Conservation (phyloP, 441 rosid species). For the Gossypium aridum region DNA sequence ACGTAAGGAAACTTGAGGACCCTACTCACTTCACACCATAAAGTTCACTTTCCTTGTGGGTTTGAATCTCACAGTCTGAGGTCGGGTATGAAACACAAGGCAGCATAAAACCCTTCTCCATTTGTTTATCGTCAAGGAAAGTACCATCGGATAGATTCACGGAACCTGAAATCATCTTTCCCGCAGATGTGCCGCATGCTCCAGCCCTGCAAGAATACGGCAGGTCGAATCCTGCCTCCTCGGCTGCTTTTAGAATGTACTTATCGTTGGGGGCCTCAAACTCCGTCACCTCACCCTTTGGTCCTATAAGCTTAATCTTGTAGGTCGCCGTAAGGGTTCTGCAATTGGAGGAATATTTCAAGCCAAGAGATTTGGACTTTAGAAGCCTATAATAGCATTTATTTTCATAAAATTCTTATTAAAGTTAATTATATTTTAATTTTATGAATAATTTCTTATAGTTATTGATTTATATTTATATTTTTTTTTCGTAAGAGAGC, state of each 20-base stretch:
- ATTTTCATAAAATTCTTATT: too few species aligned
- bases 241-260: conserved; percentile 73
- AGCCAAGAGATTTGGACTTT: conserved; percentile 35
- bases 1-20: too few species aligned
- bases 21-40: conserved; percentile 8
- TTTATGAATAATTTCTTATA: too few species aligned
- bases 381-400: background rate
- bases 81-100: conserved; percentile 70
- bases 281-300: conserved; percentile 49
- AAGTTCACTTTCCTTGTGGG: conserved; percentile 76
- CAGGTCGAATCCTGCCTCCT: conserved; percentile 67
- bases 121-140: conserved; percentile 52
- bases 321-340: conserved; percentile 48
- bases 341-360: conserved; percentile 51
- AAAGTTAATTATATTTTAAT: too few species aligned
- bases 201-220: conserved; percentile 93
- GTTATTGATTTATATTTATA: too few species aligned
- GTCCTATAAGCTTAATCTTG: conserved; percentile 80
- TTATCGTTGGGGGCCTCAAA: conserved; percentile 58
- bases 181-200: conserved; percentile 80
- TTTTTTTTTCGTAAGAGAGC: background rate
- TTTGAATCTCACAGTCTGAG: conserved; percentile 66
- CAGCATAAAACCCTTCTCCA: conserved; percentile 53
- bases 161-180: conserved; percentile 45
- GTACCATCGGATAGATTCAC: conserved; percentile 78